Evolutionary conservation across 2,329 filamentous ascomycete species (phyloP), one percentile per base, ranked within the genome.

Genomic region (Aureobasidium sp.): DNA sequence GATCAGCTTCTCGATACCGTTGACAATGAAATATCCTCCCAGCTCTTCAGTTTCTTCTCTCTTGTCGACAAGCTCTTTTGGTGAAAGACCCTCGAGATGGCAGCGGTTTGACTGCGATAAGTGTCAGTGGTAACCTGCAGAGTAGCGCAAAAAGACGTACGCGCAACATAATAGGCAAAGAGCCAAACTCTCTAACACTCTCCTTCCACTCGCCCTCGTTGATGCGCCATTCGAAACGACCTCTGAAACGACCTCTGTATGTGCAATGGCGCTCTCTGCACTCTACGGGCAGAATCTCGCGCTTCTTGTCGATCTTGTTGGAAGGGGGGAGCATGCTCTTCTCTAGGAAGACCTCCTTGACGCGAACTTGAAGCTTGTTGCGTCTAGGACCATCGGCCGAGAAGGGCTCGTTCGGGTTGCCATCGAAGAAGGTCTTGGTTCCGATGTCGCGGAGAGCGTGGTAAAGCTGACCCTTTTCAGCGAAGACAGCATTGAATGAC

Each of bases 41-140:
- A 97, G 78, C 75, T 99, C 94, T 75, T 99, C 94, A 0, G 92
- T 89, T 75, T 99, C 94, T 77, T 99, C 94, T 73, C 97, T 96
- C 64, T 86, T 85, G 66, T 88, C 82, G 34, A 97, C 91, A 17
- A 99, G 82, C 70, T 89, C 82, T 12, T 87, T 87, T 0, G 94
- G 94, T 6, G 90, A 87, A 69, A 92, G 87, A 65, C 88, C 88
- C 74, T 96, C 87, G 29, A 99, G 83, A 72, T 99, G 91, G 73
- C 94, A 99, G 73, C 87, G 83, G 73, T 91, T 96, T 63, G 92
- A 94, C 87, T 92, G 69, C 12, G 13, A 23, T 29, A 52, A 26
- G 5, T 37, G 46, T 23, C 50, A 53, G 66, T 74, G 5, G 34
- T 46, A 74, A 69, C 47, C 52, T 44, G 62, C n/a, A 44, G 32